phyloP scores from a whole-genome alignment of 495 filamentous ascomycete species.

The Hamigera avellanea region DNA sequence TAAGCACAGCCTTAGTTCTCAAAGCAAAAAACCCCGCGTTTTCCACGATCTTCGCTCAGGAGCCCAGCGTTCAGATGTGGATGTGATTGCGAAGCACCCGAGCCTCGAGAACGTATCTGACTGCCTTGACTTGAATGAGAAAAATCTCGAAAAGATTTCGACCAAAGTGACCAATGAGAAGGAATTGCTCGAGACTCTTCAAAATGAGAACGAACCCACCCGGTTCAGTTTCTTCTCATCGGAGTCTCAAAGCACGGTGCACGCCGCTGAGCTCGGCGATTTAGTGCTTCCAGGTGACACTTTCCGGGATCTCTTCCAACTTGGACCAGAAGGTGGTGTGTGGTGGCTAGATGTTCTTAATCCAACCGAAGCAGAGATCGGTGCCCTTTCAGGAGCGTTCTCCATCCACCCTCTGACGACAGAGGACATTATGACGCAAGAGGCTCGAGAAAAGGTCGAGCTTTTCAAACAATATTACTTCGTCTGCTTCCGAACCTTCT shows the following conservation, averaged over 20 bases:
- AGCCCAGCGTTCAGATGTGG: constrained; percentile 14
- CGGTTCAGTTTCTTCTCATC: constrained; percentile 96
- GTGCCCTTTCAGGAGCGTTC: constrained; percentile 82
- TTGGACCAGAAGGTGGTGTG: constrained; percentile 61
- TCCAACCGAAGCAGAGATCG: constrained; percentile 79
- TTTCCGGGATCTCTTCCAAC: constrained; percentile 78
- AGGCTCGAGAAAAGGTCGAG: constrained; percentile 95
- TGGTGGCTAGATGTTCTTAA: constrained; percentile 96
- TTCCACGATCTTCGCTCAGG: constrained; percentile 53
- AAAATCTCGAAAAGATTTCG: constrained; percentile 13
- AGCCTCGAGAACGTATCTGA: constrained; percentile 21
- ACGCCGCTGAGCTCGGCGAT: constrained; percentile 78
- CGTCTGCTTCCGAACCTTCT: constrained; percentile 91
- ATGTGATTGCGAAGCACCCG: constrained; percentile 9
- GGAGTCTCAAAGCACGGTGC: constrained; percentile 79
- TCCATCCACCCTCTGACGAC: constrained; percentile 86
- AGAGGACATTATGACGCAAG: constrained; percentile 88
- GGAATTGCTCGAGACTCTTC: constrained; percentile 19
- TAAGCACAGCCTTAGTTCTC: constrained; percentile 42
- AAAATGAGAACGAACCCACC: constrained; percentile 46
- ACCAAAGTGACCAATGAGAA: constrained; percentile 20
- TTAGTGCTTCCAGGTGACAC: constrained; percentile 79
- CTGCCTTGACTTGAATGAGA: constrained; percentile 8
- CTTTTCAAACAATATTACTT: constrained; percentile 97
- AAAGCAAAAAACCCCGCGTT: constrained; percentile 35